A percentile compares a stretch with the other conserved stretches of the same genome.
Conservation (phyloP, 805 yeast species). For the Metschnikowia amazonensis region DNA sequence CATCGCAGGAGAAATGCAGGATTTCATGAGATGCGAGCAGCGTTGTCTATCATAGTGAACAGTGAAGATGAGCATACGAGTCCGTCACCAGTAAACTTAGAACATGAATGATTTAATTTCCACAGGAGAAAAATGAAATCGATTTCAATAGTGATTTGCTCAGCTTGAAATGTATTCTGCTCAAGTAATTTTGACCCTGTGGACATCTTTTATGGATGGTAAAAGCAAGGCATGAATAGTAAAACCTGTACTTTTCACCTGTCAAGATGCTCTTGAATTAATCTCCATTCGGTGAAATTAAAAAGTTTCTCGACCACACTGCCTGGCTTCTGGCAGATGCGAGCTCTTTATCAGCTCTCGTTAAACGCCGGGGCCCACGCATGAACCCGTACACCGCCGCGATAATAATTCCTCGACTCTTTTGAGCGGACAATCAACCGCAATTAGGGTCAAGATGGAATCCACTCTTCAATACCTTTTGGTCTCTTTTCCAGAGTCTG, state of each 20-base stretch:
- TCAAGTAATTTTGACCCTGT: too few relatives aligned
- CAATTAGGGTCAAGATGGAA: slow-evolving; percentile 22
- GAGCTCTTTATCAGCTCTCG: background rate
- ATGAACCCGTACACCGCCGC: slow-evolving; percentile 12
- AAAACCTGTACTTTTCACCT: too few relatives aligned
- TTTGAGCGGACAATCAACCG: slow-evolving; percentile 4
- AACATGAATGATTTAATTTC: too few relatives aligned
- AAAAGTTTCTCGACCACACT: too few relatives aligned
- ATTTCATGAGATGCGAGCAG: slow-evolving; percentile 3
- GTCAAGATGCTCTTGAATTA: background rate
- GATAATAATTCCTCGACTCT: slow-evolving; percentile 6
- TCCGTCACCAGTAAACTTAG: background rate
- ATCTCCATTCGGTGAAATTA: background rate
- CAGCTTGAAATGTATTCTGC: too few relatives aligned
- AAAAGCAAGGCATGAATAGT: too few relatives aligned
- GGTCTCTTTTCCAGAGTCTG: slow-evolving; percentile 57
- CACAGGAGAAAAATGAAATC: too few relatives aligned
- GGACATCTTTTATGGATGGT: too few relatives aligned
- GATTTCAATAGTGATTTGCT: too few relatives aligned
- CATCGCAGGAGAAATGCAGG: slow-evolving; percentile 21
- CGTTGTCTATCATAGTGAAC: background rate
- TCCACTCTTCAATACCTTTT: slow-evolving; percentile 45
- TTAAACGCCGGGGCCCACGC: slow-evolving; percentile 1
- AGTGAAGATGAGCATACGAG: background rate
- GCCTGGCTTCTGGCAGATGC: background rate